phyloP scores from a whole-genome alignment of 371 early-diverging fungal species.

The Apophysomyces elegans region DNA sequence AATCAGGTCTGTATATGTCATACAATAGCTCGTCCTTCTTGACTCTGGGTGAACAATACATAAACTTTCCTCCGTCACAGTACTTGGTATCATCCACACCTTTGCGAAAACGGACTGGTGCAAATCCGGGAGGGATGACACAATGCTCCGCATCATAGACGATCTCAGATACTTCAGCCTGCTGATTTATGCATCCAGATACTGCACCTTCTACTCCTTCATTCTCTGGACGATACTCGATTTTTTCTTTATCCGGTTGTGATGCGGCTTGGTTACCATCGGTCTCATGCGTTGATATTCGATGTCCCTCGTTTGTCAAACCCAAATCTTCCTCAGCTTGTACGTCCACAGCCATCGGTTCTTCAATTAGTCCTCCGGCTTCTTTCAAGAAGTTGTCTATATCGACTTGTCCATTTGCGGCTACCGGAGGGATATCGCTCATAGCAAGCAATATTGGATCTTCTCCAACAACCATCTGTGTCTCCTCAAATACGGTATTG shows the following conservation, averaged over 20 bases:
- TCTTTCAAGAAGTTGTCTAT: slow-evolving; percentile 14
- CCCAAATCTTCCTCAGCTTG: background rate
- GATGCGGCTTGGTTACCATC: background rate
- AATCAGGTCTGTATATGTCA: slow-evolving; percentile 46
- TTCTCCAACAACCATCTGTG: background rate
- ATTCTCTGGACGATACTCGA: background rate
- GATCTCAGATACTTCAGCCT: background rate
- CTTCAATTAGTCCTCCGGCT: slow-evolving; percentile 12
- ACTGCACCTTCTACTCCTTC: slow-evolving; percentile 13
- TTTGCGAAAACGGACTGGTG: slow-evolving; percentile 40
- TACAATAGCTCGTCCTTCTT: slow-evolving; percentile 18
- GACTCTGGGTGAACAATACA: slow-evolving; percentile 25
- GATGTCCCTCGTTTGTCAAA: slow-evolving; percentile 2
- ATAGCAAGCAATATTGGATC: background rate
- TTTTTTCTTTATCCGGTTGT: background rate
- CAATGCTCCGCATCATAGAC: slow-evolving; percentile 4
- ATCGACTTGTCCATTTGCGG: slow-evolving; percentile 15
- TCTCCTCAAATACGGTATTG: background rate
- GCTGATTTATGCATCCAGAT: background rate
- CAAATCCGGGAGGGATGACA: slow-evolving; percentile 48
- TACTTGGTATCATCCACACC: slow-evolving; percentile 53
- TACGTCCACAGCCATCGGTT: slow-evolving; percentile 2
- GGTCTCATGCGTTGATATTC: background rate
- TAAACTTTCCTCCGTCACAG: slow-evolving; percentile 52
- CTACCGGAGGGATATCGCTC: background rate